These are phyloP conservation scores for Leccinum variicolor DNA, from an alignment of 768 basidiomycete genomes.

Conservation along the genomic window DNA sequence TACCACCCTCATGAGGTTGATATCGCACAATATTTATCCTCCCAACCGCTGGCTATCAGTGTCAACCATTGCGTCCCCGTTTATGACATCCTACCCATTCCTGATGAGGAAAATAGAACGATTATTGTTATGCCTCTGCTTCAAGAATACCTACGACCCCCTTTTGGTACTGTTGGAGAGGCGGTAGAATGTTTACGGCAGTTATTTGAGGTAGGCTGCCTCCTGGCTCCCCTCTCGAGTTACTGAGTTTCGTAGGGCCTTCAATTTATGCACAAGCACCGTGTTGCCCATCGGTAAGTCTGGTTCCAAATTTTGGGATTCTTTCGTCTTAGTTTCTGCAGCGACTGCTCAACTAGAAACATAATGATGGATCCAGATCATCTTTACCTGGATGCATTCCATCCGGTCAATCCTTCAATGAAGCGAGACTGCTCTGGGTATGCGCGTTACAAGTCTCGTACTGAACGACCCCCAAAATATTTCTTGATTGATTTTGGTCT, in stretches of 20 bases:
- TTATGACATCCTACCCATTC: slow-evolving; percentile 21
- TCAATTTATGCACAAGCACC: not conserved
- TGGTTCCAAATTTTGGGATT: not conserved
- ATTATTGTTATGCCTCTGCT: slow-evolving; percentile 38
- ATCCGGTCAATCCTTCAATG: not conserved
- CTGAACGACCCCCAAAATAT: not conserved
- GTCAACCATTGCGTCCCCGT: slow-evolving; percentile 37
- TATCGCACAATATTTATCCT: slow-evolving; percentile 25
- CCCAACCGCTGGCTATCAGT: not conserved
- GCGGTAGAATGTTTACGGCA: not conserved
- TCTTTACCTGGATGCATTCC: not conserved
- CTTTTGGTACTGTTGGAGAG: not conserved
- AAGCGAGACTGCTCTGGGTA: not conserved
- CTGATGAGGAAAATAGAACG: not conserved
- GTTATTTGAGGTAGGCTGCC: not conserved
- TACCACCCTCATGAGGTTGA: slow-evolving; percentile 29
- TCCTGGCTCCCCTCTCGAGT: not conserved
- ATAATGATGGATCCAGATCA: not conserved
- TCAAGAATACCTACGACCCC: slow-evolving; percentile 18
- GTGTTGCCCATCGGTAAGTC: not conserved
- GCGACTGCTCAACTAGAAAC: not conserved
- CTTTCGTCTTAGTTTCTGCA: not conserved
- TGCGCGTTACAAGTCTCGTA: not conserved
- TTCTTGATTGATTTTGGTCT: not conserved
- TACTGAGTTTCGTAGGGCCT: not conserved